Base-by-base conservation (phyloP, 2,329 filamentous ascomycete species). In the Claviceps capensis region DNA sequence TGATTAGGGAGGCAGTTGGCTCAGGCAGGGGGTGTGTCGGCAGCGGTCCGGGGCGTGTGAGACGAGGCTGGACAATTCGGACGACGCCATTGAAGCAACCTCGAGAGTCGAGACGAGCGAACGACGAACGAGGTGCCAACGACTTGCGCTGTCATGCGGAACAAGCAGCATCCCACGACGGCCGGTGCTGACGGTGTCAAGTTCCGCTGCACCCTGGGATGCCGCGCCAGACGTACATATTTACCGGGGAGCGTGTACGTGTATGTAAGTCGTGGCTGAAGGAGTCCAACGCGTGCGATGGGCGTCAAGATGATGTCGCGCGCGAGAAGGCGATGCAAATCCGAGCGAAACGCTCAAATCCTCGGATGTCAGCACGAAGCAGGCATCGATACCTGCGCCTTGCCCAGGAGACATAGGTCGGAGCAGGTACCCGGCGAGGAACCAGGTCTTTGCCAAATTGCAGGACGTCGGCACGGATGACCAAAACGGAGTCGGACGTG, bases 1-100 rank as follows among this genome's bases (percentile, higher is more conserved):
- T 59, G 57, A 58, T 56, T 56, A 51, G 56, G 57, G 55, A 57
- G 56, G 57, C 53, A 57, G 54, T 54, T 52, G 52, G 56, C 51
- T 43, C 48, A 54, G 47, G 52, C 52, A 44, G 52, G 50, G 40
- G 46, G 36, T 49, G 41, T 42, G 47, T 26, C 17, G 23, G 30
- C 4, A 42, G 22, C 48, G 19, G 38, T 40, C 23, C 13, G 48
- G 48, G 48, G 22, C 22, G 48, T 44, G 48, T 50, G 48, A 42
- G 48, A 40, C 19, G 46, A 47, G 17, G 30, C 34, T 11, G 34
- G 41, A 42, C 40, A 19, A 42, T 42, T 17, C 14, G 16, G 16
- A 42, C 40, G 40, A 42, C 38, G 8, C 30, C 30, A 34, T 11
- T 34, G 30, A 34, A 34, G 30, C 30, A 34, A 11, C 30, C 26